Conservation (phyloP, 148 eudicot genomes). For the Euryodendron excelsum region DNA sequence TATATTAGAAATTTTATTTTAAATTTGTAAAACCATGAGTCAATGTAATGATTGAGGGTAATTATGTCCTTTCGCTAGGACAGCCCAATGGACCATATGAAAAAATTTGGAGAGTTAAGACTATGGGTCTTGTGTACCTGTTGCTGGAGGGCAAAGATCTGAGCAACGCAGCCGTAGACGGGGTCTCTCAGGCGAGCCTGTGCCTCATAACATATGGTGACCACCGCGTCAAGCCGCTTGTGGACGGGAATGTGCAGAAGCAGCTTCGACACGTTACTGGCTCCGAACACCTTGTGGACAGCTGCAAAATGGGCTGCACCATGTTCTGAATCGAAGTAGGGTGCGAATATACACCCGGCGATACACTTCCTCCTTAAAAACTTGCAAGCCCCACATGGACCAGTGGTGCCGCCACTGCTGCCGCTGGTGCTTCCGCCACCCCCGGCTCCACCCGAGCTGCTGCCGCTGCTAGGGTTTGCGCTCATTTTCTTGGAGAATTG, state of each 20-base stretch:
- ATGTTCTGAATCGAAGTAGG: constrained; percentile 89
- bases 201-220: constrained; percentile 90
- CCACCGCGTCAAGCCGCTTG: constrained; percentile 86
- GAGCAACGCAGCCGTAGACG: constrained; percentile 89
- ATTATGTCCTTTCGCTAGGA: background rate
- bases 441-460: background rate
- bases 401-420: constrained; percentile 18
- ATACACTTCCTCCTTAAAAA: constrained; percentile 87
- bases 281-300: constrained; percentile 96
- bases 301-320: constrained; percentile 97
- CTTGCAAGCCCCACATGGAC: constrained; percentile 95
- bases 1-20: too few species aligned
- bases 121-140: too few species aligned
- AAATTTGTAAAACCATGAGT: too few species aligned
- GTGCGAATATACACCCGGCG: constrained; percentile 84
- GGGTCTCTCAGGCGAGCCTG: constrained; percentile 95
- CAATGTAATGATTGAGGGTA: too few species aligned
- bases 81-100: too few species aligned
- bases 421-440: constrained; percentile 17
- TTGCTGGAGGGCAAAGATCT: constrained; percentile 91
- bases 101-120: too few species aligned
- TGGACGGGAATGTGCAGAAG: constrained; percentile 64
- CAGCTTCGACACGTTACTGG: constrained; percentile 86
- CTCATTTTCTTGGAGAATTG: constrained; percentile 28
- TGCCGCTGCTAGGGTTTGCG: constrained; percentile 38